Base-by-base conservation (phyloP, 192 early-diverging fungal genomes). In the Phlyctochytrium bullatum region DNA sequence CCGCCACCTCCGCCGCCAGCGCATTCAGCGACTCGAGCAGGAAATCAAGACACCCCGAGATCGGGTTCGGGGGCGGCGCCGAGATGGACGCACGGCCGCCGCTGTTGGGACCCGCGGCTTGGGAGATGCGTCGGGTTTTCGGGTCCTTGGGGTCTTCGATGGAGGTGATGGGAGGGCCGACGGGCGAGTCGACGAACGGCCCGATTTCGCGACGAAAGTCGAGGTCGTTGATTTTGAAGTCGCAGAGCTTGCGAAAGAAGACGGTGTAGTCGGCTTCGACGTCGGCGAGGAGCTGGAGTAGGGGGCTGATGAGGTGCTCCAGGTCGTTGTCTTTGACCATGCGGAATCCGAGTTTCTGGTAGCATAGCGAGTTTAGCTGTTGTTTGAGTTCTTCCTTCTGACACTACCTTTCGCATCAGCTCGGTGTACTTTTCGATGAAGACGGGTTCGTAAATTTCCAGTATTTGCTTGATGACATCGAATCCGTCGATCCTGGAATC, bases 211-310 rank as follows among this genome's bases (percentile, higher is more conserved):
- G 30, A 30, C 34, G 52, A 79, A 74, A 66, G 23, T 64, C 47
- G 64, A 59, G 36, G 60, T 72, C 65, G 36, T 64, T 67, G 54
- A 81, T 82, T 17, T 84, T 68, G 50, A 86, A 83, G 30, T 85
- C 66, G 31, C 82, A 82, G 3, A 96, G 67, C 0, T 81, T 61
- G 16, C 94, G 79, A 79, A 92, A 90, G 71, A 93, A 90, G 62
- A 80, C 67, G 0, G 89, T 85, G 63, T 92, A 93, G 69, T 96
- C 93, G 0, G 88, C 79, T 27, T 75, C 61, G 10, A 85, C 80
- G 28, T 84, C 79, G 2, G 80, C 83, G 30, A 89, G 69, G 1
- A 78, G 63, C 24, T 86, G 73, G 73, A 87, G 88, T 64, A 89
- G 86, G 66, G 80, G 76, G 14, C 85, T 80, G 3, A 89, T 73